These are phyloP conservation scores for Aspergillus fumigatiaffinis DNA, from an alignment of 2,329 filamentous ascomycete genomes.

Conservation along the genomic window DNA sequence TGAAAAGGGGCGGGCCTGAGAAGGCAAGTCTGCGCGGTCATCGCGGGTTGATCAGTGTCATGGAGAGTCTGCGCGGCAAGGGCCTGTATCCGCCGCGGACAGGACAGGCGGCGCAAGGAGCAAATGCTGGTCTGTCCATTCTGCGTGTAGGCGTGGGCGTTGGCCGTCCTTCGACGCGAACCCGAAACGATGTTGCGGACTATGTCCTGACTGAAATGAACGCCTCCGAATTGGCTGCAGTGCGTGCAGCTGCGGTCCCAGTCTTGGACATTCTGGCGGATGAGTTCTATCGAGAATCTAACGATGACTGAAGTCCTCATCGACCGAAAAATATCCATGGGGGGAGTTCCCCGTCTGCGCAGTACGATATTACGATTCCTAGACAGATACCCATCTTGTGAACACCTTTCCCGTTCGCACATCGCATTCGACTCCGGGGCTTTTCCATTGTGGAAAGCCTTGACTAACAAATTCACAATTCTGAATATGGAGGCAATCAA, in stretches of 20 bases:
- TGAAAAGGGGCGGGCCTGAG: slow-evolving; percentile 55
- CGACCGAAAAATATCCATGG: neutral
- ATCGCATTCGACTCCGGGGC: neutral
- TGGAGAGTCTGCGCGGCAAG: slow-evolving; percentile 48
- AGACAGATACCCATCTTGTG: slow-evolving; percentile 4
- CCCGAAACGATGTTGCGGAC: slow-evolving; percentile 62
- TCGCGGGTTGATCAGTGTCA: slow-evolving; percentile 69
- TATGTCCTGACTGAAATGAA: slow-evolving; percentile 74
- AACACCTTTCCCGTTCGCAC: neutral
- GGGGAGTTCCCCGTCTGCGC: neutral
- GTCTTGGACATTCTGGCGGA: slow-evolving; percentile 52
- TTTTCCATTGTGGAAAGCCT: neutral
- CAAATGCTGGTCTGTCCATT: slow-evolving; percentile 36
- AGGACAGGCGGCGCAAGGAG: slow-evolving; percentile 23
- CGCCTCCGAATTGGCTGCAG: slow-evolving; percentile 44
- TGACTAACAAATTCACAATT: neutral
- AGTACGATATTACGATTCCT: neutral
- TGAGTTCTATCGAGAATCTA: slow-evolving; percentile 39
- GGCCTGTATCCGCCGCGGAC: slow-evolving; percentile 33
- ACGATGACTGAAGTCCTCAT: neutral
- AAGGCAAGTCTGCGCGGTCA: slow-evolving; percentile 63
- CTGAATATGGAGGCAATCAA: neutral
- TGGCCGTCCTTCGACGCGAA: slow-evolving; percentile 70
- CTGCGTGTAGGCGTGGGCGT: slow-evolving; percentile 77
- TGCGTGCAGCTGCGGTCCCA: slow-evolving; percentile 48